These are phyloP conservation scores for Wickerhamiella domercqiae DNA, from an alignment of 805 yeast genomes.

Conservation along the genomic window DNA sequence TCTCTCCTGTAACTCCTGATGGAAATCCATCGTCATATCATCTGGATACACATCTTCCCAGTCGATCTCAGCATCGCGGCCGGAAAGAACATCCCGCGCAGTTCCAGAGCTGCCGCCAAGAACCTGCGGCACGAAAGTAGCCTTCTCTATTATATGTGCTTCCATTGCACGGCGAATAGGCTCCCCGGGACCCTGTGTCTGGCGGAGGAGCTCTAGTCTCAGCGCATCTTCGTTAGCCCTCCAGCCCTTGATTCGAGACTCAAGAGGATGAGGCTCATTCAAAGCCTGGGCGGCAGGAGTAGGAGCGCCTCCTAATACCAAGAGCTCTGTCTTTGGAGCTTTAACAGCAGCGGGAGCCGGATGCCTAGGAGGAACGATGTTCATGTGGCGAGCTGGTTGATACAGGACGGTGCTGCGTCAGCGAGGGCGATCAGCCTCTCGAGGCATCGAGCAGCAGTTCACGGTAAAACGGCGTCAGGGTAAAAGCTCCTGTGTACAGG, in stretches of 20 bases:
- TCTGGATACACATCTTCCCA: slow-evolving; percentile 86
- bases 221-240: slow-evolving; percentile 56
- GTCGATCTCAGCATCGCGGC: slow-evolving; percentile 62
- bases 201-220: slow-evolving; percentile 61
- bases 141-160: slow-evolving; percentile 48
- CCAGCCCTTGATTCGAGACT: slow-evolving; percentile 63
- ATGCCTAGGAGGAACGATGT: slow-evolving; percentile 1
- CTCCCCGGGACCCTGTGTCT: slow-evolving; percentile 82
- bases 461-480: too few species aligned
- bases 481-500: too few species aligned
- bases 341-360: too few species aligned
- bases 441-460: too few species aligned
- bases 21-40: slow-evolving; percentile 35
- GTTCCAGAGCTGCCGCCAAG: slow-evolving; percentile 44
- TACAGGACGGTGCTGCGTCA: too few species aligned
- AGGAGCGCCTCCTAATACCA: not conserved
- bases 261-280: slow-evolving; percentile 56
- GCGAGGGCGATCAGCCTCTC: too few species aligned
- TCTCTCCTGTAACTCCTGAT: slow-evolving; percentile 53
- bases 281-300: slow-evolving; percentile 22
- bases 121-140: slow-evolving; percentile 52
- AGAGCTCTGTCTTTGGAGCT: not conserved
- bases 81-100: slow-evolving; percentile 64
- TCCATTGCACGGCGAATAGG: slow-evolving; percentile 91
- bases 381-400: slow-evolving; percentile 2